phyloP scores from a whole-genome alignment of 352 stramenopile species.

The Pythium aristosporum region DNA sequence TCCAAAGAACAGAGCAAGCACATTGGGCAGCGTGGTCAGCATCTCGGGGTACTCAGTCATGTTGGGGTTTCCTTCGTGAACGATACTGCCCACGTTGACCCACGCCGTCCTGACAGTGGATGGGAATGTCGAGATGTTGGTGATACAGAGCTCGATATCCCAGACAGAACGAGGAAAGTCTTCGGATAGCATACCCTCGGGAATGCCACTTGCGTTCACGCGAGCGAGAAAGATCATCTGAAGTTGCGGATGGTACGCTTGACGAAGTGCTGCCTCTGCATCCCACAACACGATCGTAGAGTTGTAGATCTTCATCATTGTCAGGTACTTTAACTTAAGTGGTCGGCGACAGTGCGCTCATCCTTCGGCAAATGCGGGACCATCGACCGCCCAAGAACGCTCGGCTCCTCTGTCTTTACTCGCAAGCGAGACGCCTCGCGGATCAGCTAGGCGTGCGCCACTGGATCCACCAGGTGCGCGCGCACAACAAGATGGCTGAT shows the following conservation, averaged over 20 bases:
- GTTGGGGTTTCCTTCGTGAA: neutral
- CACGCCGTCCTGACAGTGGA: neutral
- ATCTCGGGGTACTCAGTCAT: neutral
- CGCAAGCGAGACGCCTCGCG: no score
- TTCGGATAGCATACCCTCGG: neutral
- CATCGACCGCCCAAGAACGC: no score
- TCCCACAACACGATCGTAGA: slow-evolving; percentile 1
- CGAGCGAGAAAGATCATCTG: neutral
- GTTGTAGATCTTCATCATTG: slow-evolving; percentile 19
- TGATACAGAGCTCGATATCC: slow-evolving; percentile 4
- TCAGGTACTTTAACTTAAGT: neutral
- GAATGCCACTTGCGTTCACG: slow-evolving; percentile 3
- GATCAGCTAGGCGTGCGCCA: no score
- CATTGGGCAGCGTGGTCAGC: neutral
- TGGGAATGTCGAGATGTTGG: slow-evolving; percentile 6
- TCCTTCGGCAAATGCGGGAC: no score
- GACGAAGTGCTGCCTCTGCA: neutral
- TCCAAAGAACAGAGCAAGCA: neutral
- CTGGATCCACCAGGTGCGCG: no score
- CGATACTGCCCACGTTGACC: neutral
- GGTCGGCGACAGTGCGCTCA: no score
- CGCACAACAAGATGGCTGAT: no score
- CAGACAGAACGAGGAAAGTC: neutral
- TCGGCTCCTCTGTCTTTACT: no score
- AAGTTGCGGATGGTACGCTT: neutral